Conservation (phyloP, 2,329 filamentous ascomycete genomes). For the Botrytis deweyae region DNA sequence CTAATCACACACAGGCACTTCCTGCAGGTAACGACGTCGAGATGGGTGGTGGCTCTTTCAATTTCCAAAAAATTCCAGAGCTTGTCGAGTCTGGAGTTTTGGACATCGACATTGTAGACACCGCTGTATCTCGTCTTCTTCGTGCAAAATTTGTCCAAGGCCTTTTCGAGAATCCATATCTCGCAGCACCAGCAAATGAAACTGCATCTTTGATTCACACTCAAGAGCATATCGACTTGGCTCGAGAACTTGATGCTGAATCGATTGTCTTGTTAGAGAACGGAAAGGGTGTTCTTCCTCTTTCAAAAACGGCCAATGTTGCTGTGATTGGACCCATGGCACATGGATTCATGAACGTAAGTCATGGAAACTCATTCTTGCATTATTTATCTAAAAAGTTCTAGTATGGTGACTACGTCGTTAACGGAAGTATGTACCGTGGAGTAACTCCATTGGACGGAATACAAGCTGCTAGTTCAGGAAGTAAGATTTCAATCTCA, state of each 20-base stretch:
- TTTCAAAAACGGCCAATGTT: constrained; percentile 65
- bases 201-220: constrained; percentile 62
- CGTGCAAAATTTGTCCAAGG: constrained; percentile 68
- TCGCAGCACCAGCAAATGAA: constrained; percentile 54
- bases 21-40: constrained; percentile 71
- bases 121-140: constrained; percentile 64
- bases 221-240: constrained; percentile 65
- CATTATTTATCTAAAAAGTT: background rate
- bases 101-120: constrained; percentile 58
- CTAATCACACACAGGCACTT: constrained; percentile 46
- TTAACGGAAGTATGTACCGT: constrained; percentile 56
- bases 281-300: constrained; percentile 58
- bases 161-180: constrained; percentile 69
- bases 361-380: constrained; percentile 34
- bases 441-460: constrained; percentile 71
- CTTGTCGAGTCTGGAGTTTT: constrained; percentile 62
- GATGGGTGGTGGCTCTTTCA: constrained; percentile 75
- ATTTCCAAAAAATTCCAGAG: constrained; percentile 64
- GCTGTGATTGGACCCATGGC: constrained; percentile 77
- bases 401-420: constrained; percentile 72
- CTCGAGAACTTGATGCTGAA: constrained; percentile 74
- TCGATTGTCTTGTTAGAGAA: constrained; percentile 84
- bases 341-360: constrained; percentile 66
- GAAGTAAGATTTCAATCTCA: constrained; percentile 39
- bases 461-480: constrained; percentile 59